Base-by-base conservation (phyloP, 225 moss, liverwort and hornwort species). In the Polytrichum commune region DNA sequence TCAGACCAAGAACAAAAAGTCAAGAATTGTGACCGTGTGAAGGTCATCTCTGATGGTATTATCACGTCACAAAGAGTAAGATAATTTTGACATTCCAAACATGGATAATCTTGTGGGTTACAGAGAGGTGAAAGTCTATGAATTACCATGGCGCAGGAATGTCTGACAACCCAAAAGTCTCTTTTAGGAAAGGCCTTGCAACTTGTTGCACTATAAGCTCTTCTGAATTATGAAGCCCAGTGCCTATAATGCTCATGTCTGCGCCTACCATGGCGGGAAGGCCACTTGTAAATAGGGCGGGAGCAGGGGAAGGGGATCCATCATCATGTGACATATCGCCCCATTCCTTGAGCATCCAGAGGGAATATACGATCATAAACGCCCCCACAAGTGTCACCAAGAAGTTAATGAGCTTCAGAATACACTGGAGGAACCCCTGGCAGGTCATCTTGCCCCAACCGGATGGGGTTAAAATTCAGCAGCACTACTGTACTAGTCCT, bases 281-380 rank as follows among this genome's bases (percentile, higher is more conserved):
- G 35, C 58, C 75, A 58, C 53, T 57, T 65, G 73, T 61, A 13
- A 79, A 62, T 22, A 81, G 62, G 5, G 67, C 63, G 35, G 76
- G 73, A 73, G 67, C 75, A 55, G 86, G 72, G 55, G 89, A 79
- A 9, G 73, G 63, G 1, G 76, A 80, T 38, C 62, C 13, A 18
- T 82, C 72, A 26, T 73, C 54, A 35, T 79, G 80, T 29, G 54
- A 62, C 23, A 86, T 5, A 72, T 83, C 81, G 62, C 79, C 74
- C 95, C 95, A 98, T 70, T 95, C 81, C 27, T 91, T 90, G 69
- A 93, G 78, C 91, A 95, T 95, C 98, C 98, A 98, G 27, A 98
- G 78, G 29, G 93, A 85, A 66, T 98, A 98, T 6, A 98, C 69
- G 54, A 98, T 83, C 80, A 95, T 92, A 38, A 53, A 81, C 20